These are phyloP conservation scores for Backusella mclennaniae DNA, from an alignment of 192 early-diverging fungal species.

Conservation along the genomic window DNA sequence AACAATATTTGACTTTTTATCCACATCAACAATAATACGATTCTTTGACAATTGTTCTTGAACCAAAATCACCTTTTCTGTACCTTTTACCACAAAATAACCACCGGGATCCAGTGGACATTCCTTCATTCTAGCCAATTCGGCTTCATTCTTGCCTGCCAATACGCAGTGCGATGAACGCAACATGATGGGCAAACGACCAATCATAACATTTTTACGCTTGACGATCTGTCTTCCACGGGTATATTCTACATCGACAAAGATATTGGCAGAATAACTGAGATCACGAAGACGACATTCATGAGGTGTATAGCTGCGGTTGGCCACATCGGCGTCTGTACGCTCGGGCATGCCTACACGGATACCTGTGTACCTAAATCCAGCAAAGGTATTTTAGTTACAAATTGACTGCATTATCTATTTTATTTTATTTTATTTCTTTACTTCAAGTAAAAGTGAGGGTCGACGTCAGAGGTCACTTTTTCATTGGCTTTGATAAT, in stretches of 20 bases:
- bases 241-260: conserved; percentile 92
- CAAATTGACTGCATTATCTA: background rate
- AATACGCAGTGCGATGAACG: conserved; percentile 83
- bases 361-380: conserved; percentile 79
- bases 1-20: conserved; percentile 75
- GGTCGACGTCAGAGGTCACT: conserved; percentile 92
- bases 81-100: conserved; percentile 95
- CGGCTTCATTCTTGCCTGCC: conserved; percentile 70
- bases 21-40: conserved; percentile 92
- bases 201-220: conserved; percentile 80
- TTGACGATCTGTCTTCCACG: conserved; percentile 79
- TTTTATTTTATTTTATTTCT: background rate
- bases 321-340: conserved; percentile 69
- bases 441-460: conserved; percentile 87
- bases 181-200: conserved; percentile 96
- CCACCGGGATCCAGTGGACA: conserved; percentile 97
- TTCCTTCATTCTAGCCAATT: conserved; percentile 86
- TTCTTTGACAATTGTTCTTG: conserved; percentile 99
- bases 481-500: conserved; percentile 91
- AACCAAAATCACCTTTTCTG: conserved; percentile 96
- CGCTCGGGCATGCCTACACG: conserved; percentile 80
- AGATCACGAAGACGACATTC: conserved; percentile 96
- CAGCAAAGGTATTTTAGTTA: background rate
- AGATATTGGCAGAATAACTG: conserved; percentile 91
- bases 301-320: conserved; percentile 83